phyloP scores from a whole-genome alignment of 2,329 filamentous ascomycete species.

The Exophiala sideris region DNA sequence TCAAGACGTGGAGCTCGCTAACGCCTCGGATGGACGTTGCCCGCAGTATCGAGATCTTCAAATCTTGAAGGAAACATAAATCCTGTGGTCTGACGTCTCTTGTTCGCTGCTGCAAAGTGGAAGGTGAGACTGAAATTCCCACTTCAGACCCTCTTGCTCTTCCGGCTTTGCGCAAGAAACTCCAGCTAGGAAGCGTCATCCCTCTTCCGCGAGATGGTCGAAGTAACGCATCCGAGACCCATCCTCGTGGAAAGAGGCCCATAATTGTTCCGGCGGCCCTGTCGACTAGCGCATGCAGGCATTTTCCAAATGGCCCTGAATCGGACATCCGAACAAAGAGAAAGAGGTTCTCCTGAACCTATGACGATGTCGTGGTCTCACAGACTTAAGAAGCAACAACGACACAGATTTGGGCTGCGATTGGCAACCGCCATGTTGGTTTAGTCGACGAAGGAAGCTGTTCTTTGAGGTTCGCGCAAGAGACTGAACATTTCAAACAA shows the following conservation, averaged over 20 bases:
- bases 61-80: not conserved
- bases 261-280: slow-evolving; percentile 5
- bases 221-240: slow-evolving; percentile 13
- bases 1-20: slow-evolving; percentile 16
- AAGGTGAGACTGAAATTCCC: not conserved
- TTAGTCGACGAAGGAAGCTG: too few species aligned
- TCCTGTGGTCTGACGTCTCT: not conserved
- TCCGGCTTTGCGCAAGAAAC: not conserved
- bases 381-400: too few species aligned
- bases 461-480: too few species aligned
- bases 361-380: too few species aligned
- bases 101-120: not conserved
- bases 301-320: slow-evolving; percentile 6
- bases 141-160: not conserved
- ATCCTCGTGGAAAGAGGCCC: slow-evolving; percentile 15
- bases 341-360: too few species aligned
- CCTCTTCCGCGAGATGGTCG: slow-evolving; percentile 13
- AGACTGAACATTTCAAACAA: too few species aligned
- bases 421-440: too few species aligned
- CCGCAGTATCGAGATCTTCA: not conserved
- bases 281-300: not conserved
- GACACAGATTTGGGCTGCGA: too few species aligned
- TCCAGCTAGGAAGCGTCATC: slow-evolving; percentile 16
- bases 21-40: not conserved
- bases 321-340: slow-evolving; percentile 1